These are phyloP conservation scores for Cyclostephanos tholiformis DNA, from an alignment of 108 stramenopile genomes.

Conservation along the genomic window DNA sequence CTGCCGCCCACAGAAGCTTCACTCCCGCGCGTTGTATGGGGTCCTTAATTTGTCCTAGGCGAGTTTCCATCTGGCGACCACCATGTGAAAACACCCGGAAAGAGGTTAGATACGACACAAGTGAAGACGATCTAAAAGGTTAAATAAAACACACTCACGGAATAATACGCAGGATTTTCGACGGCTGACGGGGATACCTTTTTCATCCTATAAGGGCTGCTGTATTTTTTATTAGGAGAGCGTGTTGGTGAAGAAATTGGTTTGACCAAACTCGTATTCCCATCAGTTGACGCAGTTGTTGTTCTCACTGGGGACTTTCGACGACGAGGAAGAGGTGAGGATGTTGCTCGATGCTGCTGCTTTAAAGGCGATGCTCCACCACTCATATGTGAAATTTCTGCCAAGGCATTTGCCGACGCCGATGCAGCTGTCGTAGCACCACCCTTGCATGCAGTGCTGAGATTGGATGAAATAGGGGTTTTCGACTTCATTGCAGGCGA, in stretches of 20 bases:
- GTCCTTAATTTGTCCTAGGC: slow-evolving; percentile 62
- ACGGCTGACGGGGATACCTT: slow-evolving; percentile 29
- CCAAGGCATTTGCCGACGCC: not conserved
- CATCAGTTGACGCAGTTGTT: not conserved
- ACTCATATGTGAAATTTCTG: not conserved
- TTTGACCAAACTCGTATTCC: slow-evolving; percentile 10
- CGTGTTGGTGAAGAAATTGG: slow-evolving; percentile 3
- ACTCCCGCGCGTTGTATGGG: slow-evolving; percentile 82
- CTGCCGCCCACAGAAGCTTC: slow-evolving; percentile 73
- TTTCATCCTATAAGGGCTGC: slow-evolving; percentile 15
- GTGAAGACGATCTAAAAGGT: not conserved
- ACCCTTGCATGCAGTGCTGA: not conserved
- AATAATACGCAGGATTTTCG: slow-evolving; percentile 42
- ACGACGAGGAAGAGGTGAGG: slow-evolving; percentile 9
- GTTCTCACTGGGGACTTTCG: slow-evolving; percentile 18
- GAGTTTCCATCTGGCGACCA: slow-evolving; percentile 30
- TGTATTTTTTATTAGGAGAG: not conserved
- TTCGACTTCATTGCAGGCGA: not conserved
- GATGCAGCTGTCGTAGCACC: not conserved
- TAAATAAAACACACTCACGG: slow-evolving; percentile 19
- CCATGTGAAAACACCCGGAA: not conserved
- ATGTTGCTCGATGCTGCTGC: slow-evolving; percentile 4
- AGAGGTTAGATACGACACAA: not conserved
- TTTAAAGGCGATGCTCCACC: not conserved
- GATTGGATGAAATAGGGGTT: not conserved